Conservation (phyloP, 2,329 filamentous ascomycete species). For the Oidium heveae region DNA sequence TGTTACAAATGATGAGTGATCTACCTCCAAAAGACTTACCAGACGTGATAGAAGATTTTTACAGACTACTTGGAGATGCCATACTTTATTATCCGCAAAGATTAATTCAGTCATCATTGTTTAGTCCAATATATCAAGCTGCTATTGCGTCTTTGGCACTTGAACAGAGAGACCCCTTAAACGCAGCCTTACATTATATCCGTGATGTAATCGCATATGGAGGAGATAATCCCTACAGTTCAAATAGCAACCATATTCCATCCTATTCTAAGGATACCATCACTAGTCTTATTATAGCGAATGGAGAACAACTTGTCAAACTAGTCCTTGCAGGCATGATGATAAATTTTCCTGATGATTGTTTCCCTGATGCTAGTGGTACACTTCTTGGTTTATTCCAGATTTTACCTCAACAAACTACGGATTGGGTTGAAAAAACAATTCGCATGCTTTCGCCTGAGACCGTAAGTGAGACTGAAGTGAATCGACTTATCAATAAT, state of each 20-base stretch:
- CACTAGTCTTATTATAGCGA: conserved; percentile 39
- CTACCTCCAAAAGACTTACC: conserved; percentile 35
- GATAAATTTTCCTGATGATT: conserved; percentile 92
- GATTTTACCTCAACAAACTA: conserved; percentile 55
- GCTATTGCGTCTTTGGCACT: conserved; percentile 66
- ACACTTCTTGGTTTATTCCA: conserved; percentile 81
- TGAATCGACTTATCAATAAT: conserved; percentile 53
- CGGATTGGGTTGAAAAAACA: conserved; percentile 60
- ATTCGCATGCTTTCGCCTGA: conserved; percentile 64
- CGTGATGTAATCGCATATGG: conserved; percentile 80
- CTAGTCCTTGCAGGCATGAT: conserved; percentile 93
- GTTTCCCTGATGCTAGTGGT: conserved; percentile 80
- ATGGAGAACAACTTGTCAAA: conserved; percentile 61
- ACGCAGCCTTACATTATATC: conserved; percentile 77
- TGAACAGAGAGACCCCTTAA: conserved; percentile 76
- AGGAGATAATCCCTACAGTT: conserved; percentile 44
- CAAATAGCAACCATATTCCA: conserved; percentile 29
- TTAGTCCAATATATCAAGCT: conserved; percentile 65
- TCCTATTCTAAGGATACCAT: conserved; percentile 50
- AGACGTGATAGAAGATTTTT: conserved; percentile 49
- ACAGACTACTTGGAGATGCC: conserved; percentile 74
- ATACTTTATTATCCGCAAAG: conserved; percentile 77
- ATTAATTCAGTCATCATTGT: conserved; percentile 53
- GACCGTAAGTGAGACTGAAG: conserved; percentile 56
- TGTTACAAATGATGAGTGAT: conserved; percentile 72